phyloP scores from a whole-genome alignment of 2,329 filamentous ascomycete species.

The Mycosphaerella sp. region DNA sequence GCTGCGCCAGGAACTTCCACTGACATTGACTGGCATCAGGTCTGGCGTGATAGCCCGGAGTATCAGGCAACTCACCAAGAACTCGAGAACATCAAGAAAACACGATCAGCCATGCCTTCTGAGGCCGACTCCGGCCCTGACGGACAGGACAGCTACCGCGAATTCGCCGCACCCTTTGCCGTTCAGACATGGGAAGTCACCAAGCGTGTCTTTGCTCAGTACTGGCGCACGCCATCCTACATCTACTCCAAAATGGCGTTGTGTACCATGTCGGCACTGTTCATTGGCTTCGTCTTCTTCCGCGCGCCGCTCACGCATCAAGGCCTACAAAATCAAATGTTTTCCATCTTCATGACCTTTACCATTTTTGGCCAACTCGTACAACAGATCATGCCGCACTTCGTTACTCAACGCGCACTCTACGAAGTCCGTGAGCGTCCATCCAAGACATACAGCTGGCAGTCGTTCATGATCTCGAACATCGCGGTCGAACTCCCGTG shows the following conservation, averaged over 20 bases:
- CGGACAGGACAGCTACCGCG: conserved; percentile 57
- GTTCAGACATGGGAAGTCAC: conserved; percentile 63
- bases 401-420: conserved; percentile 71
- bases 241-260: conserved; percentile 77
- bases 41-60: conserved; percentile 46
- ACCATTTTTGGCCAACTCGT: conserved; percentile 76
- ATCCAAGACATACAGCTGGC: conserved; percentile 79
- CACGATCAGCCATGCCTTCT: conserved; percentile 31
- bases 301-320: conserved; percentile 58
- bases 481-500: conserved; percentile 81
- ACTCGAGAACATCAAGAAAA: conserved; percentile 41
- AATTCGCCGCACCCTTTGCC: conserved; percentile 73
- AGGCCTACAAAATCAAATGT: conserved; percentile 80
- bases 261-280: conserved; percentile 60
- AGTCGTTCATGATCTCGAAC: conserved; percentile 75
- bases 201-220: conserved; percentile 77
- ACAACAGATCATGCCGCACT: conserved; percentile 79
- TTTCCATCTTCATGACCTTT: conserved; percentile 73
- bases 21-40: conserved; percentile 47
- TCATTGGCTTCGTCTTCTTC: conserved; percentile 74
- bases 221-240: conserved; percentile 84
- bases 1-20: conserved; percentile 46
- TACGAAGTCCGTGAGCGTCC: conserved; percentile 83
- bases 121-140: conserved; percentile 38
- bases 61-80: conserved; percentile 42